phyloP scores from a whole-genome alignment of 2,329 filamentous ascomycete species.

The Simplicillium sp. region DNA sequence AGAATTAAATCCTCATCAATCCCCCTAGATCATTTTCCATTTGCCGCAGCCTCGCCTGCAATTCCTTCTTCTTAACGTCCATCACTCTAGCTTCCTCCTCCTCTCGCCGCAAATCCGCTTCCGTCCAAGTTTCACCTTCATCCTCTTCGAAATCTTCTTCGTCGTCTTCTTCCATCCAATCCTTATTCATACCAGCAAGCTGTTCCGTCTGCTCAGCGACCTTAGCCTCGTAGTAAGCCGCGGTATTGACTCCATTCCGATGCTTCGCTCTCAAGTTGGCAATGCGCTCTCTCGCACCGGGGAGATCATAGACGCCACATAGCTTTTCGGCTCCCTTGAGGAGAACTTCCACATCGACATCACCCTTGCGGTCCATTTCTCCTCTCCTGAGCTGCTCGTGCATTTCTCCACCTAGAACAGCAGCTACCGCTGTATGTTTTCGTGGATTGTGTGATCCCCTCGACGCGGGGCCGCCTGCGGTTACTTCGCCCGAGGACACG shows the following conservation, averaged over 20 bases:
- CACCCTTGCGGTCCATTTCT: constrained; percentile 44
- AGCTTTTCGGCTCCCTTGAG: constrained; percentile 84
- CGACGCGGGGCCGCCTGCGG: constrained; percentile 39
- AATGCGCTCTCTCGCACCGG: constrained; percentile 71
- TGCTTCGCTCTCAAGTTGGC: constrained; percentile 61
- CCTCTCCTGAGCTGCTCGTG: constrained; percentile 65
- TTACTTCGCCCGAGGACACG: constrained; percentile 53
- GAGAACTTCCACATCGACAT: constrained; percentile 79
- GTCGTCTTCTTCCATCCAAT: constrained; percentile 45
- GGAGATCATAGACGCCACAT: constrained; percentile 75
- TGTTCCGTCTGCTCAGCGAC: constrained; percentile 69
- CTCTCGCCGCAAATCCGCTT: constrained; percentile 59
- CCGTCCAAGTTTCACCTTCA: constrained; percentile 43
- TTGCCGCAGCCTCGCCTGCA: constrained; percentile 40
- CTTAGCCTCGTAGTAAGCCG: constrained; percentile 70
- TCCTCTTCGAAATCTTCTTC: constrained; percentile 30
- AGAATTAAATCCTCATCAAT: constrained; percentile 38
- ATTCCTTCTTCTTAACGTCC: constrained; percentile 45
- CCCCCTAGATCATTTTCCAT: constrained; percentile 49
- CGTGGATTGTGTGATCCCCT: constrained; percentile 42
- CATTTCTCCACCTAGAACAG: constrained; percentile 78
- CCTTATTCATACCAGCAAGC: constrained; percentile 63
- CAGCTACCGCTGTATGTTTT: constrained; percentile 76
- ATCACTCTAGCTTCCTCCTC: constrained; percentile 55
- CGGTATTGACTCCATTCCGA: constrained; percentile 60